Conservation (phyloP, 2,329 filamentous ascomycete species). For the Pestalotiopsis sp. region DNA sequence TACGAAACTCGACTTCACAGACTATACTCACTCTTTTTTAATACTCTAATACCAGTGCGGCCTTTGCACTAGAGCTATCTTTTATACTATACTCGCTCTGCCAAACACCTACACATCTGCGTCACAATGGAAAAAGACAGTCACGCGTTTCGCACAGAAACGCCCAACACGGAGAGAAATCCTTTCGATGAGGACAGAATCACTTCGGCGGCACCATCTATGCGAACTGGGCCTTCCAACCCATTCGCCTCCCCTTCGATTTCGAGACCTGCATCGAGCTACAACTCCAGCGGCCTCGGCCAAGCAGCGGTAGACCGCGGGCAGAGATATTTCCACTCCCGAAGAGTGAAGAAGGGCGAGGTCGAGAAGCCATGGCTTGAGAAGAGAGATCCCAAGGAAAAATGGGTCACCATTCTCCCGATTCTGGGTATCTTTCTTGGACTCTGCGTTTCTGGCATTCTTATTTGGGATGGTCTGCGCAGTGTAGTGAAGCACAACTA, state of each 20-base stretch:
- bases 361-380: slow-evolving; percentile 77
- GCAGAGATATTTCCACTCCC: slow-evolving; percentile 71
- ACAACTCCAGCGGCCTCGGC: slow-evolving; percentile 43
- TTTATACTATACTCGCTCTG: not conserved
- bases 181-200: slow-evolving; percentile 39
- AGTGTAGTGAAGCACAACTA: slow-evolving; percentile 77
- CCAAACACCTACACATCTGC: slow-evolving; percentile 12
- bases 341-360: slow-evolving; percentile 71
- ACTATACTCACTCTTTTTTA: not conserved
- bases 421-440: slow-evolving; percentile 72
- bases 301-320: slow-evolving; percentile 38
- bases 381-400: slow-evolving; percentile 77
- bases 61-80: not conserved
- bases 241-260: slow-evolving; percentile 46
- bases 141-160: slow-evolving; percentile 33
- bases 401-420: slow-evolving; percentile 84
- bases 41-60: not conserved
- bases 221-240: slow-evolving; percentile 36
- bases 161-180: slow-evolving; percentile 42
- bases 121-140: slow-evolving; percentile 37
- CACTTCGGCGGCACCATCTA: slow-evolving; percentile 37
- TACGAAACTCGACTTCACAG: not conserved
- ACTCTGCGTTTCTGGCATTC: slow-evolving; percentile 66
- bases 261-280: slow-evolving; percentile 47
- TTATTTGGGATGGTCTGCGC: slow-evolving; percentile 75